Evolutionary conservation across 2,329 filamentous ascomycete species (phyloP), one percentile per base, ranked within the genome.

Genomic region (Monilinia aucupariae): DNA sequence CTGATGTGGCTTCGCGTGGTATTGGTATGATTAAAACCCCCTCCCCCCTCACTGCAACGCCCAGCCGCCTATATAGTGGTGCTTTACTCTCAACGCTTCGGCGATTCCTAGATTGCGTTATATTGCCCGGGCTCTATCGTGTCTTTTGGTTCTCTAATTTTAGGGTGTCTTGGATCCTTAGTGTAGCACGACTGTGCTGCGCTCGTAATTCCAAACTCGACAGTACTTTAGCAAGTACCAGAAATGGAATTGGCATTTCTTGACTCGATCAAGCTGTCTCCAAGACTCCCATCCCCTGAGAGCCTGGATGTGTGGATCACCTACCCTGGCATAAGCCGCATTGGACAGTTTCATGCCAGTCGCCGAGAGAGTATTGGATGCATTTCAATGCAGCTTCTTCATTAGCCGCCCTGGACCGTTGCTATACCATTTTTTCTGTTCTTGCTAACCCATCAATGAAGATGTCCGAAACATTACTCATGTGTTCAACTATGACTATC

Each of bases 391-490:
- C 71, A 73, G 71, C 70, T 71, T 65, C 66, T 70, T 71, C 70
- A 74, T 69, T 71, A 71, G 70, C 66, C 69, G 69, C 78, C 81
- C 82, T 85, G 83, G 83, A 84, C 80, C 77, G 78, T 84, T 86
- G 83, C 82, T 82, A 82, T 81, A 78, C 72, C 74, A 73, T 39
- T 76, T 76, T 78, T 77, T 82, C 81, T 80, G 79, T 81, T 84
- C 81, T 78, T 85, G 85, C 91, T 96, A 96, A 96, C 90, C 83
- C 85, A 78, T 83, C 76, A 81, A 77, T 81, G 76, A 97, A 97
- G 94, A 99, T 89, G 94, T 99, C 83, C 93, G 92, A 82, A 96
- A 99, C 85, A 99, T 99, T 82, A 97, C 94, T 80, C 94, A 99
- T 82, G 94, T 99, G 80, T 85, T 99, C 81, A 97, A 97, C 87